phyloP scores from a whole-genome alignment of 768 basidiomycete species.

The Neoboletus magnificus region DNA sequence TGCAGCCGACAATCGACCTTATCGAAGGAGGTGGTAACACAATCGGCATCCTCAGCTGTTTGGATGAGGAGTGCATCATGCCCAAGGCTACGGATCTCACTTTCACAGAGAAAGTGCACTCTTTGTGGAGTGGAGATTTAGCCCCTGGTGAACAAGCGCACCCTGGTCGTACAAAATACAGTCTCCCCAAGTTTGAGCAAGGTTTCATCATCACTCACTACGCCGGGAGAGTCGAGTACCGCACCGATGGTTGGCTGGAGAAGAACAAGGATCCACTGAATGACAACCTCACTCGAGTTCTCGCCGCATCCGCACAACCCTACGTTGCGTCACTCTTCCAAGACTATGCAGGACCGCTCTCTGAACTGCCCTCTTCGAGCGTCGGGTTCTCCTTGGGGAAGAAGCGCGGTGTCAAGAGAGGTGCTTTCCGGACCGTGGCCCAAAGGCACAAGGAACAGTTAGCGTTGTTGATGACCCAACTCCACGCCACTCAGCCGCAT shows the following conservation, averaged over 20 bases:
- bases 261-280: constrained; percentile 99
- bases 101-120: constrained; percentile 89
- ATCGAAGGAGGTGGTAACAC: constrained; percentile 73
- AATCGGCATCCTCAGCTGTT: constrained; percentile 87
- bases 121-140: constrained; percentile 58
- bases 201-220: constrained; percentile 96
- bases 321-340: constrained; percentile 83
- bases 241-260: constrained; percentile 95
- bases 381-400: constrained; percentile 44
- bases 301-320: constrained; percentile 76
- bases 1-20: constrained; percentile 97
- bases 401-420: constrained; percentile 84
- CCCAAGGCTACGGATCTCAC: constrained; percentile 95
- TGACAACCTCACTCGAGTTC: constrained; percentile 88
- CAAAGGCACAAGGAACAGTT: constrained; percentile 97
- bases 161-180: constrained; percentile 80
- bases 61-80: constrained; percentile 99
- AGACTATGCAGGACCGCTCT: constrained; percentile 60
- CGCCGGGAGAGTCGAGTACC: constrained; percentile 94
- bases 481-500: constrained; percentile 93
- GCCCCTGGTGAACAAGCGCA: constrained; percentile 50
- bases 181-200: constrained; percentile 83
- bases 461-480: constrained; percentile 83
- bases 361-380: constrained; percentile 34
- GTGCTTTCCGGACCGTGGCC: constrained; percentile 93